These are phyloP conservation scores for Penicillium freii DNA, from an alignment of 2,329 filamentous ascomycete genomes.

Conservation along the genomic window DNA sequence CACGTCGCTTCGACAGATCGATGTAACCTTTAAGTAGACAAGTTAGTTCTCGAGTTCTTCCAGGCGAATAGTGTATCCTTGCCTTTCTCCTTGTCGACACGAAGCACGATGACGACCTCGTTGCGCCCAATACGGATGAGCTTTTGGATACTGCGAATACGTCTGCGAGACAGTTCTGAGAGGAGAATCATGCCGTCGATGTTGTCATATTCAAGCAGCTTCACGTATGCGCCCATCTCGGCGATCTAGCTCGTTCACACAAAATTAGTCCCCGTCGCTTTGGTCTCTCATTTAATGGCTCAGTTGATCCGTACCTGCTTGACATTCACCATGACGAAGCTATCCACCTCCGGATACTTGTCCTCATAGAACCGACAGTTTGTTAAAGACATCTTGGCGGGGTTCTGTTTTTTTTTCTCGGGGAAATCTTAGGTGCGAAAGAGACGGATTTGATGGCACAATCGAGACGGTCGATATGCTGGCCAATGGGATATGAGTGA, in stretches of 20 bases:
- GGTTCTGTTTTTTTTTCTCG: conserved; percentile 34
- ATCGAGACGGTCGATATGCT: conserved; percentile 12
- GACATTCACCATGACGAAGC: conserved; percentile 99
- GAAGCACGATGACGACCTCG: conserved; percentile 95
- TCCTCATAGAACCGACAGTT: conserved; percentile 98
- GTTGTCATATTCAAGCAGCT: conserved; percentile 99
- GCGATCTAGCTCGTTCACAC: conserved; percentile 65
- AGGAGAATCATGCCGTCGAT: conserved; percentile 99
- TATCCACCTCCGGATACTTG: conserved; percentile 97
- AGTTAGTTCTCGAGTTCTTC: conserved; percentile 19
- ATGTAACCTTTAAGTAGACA: conserved; percentile 68
- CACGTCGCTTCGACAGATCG: conserved; percentile 96
- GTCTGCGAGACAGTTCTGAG: conserved; percentile 93
- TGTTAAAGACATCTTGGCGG: conserved; percentile 83
- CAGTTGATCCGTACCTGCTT: conserved; percentile 67
- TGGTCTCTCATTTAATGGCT: not conserved
- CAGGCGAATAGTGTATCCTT: conserved; percentile 29
- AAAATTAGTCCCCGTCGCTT: conserved; percentile 12
- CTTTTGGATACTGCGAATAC: conserved; percentile 98
- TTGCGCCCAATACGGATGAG: conserved; percentile 97
- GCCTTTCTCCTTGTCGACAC: conserved; percentile 99
- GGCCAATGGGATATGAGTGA: conserved; percentile 10
- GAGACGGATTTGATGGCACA: conserved; percentile 12
- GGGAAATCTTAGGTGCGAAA: conserved; percentile 7
- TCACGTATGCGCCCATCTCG: conserved; percentile 99